These are phyloP conservation scores for Ceriops decandra DNA, from an alignment of 345 rosid species.

Conservation along the genomic window DNA sequence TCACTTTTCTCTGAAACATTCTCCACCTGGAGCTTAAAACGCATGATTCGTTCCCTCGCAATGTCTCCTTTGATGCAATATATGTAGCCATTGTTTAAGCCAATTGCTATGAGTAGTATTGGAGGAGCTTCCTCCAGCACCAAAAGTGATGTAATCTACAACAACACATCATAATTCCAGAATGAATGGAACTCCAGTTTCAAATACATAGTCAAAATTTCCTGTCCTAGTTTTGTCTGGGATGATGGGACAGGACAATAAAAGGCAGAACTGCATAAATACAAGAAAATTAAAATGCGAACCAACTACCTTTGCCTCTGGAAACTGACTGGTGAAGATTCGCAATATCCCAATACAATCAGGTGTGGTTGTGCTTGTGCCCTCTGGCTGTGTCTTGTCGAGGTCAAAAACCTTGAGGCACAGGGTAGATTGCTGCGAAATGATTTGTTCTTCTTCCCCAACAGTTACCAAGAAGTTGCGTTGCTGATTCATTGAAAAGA, in stretches of 20 bases:
- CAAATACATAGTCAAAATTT: background rate
- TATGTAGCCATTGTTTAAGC: slow-evolving; percentile 74
- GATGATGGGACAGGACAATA: background rate
- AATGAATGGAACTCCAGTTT: background rate
- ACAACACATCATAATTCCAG: slow-evolving; percentile 15
- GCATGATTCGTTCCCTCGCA: slow-evolving; percentile 85
- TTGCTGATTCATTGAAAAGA: slow-evolving; percentile 50
- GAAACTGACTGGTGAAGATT: slow-evolving; percentile 88
- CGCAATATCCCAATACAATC: slow-evolving; percentile 85
- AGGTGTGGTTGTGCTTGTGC: slow-evolving; percentile 67
- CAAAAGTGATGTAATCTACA: slow-evolving; percentile 88
- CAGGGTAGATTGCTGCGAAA: slow-evolving; percentile 73
- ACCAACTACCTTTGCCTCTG: slow-evolving; percentile 76
- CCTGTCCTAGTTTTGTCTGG: background rate
- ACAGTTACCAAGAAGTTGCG: slow-evolving; percentile 79
- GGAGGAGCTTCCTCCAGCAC: slow-evolving; percentile 98
- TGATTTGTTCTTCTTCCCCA: slow-evolving; percentile 83
- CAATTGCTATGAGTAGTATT: slow-evolving; percentile 80
- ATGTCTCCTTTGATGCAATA: slow-evolving; percentile 97
- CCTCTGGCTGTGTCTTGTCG: slow-evolving; percentile 79
- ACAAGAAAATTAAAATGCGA: background rate
- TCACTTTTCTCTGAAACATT: slow-evolving; percentile 35
- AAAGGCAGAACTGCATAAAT: background rate
- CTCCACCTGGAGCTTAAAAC: slow-evolving; percentile 81
- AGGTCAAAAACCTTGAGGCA: slow-evolving; percentile 94